Base-by-base conservation (phyloP, 1,284 basidiomycete genomes). In the Sanguinoderma infundibulare region DNA sequence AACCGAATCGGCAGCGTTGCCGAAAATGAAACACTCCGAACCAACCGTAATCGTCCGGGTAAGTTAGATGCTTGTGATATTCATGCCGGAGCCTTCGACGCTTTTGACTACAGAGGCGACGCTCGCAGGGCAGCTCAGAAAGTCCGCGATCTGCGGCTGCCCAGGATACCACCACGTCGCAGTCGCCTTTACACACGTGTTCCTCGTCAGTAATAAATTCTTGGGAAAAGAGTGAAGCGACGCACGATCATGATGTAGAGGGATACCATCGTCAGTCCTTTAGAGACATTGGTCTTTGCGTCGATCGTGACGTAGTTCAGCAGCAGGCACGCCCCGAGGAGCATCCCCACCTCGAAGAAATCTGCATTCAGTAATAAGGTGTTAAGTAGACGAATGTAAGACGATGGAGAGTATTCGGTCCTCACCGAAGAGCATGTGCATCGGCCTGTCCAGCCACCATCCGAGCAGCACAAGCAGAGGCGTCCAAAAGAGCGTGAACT, bases 221-320 rank as follows among this genome's bases (percentile, higher is more conserved):
- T 34, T 17, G 12, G 49, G 2, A n/a, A 9, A 53, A 15, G 52
- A 26, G n/a, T 6, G 10, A 39, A 38, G 22, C 26, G 40, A 35
- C 42, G 42, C 28, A 55, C 54, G 20, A 55, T 55, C 54, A 55
- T 55, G 8, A 55, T 22, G 24, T 55, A 55, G 42, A 55, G 47
- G 20, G 54, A 46, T 6, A 55, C 26, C 54, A 55, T 55, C 8
- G 40, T 55, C 14, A 55, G 40, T 7, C 54, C 54, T 17, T 55
- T 42, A 3, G 54, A 55, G 24, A 55, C 24, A 26, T 55, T 55
- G 5, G 54, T 55, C 54, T 55, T 55, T 7, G 42, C 32, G 22
- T 55, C 87, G 0, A 84, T 82, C 1, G 87, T 89, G 44, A 89
- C 85, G 68, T 88, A 87, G 73, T 88, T 90, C 49, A 90, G 87